phyloP scores from a whole-genome alignment of 352 stramenopile genomes.

The Pythium dissotocum region DNA sequence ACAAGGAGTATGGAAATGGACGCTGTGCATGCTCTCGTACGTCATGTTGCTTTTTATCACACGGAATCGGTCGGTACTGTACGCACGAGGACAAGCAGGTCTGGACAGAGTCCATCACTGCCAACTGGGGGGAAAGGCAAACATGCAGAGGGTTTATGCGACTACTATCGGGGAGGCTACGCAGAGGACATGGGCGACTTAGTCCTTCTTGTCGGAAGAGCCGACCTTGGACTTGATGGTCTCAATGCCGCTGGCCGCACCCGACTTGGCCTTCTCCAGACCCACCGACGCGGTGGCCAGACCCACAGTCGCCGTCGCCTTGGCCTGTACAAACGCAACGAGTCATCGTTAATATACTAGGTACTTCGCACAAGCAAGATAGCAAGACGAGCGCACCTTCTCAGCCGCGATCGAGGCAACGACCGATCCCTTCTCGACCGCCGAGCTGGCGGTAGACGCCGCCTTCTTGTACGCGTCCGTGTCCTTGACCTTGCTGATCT shows the following conservation, averaged over 20 bases:
- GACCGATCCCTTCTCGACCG: slow-evolving; percentile 61
- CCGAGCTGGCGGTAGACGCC: slow-evolving; percentile 53
- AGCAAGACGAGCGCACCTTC: slow-evolving; percentile 39
- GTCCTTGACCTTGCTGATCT: slow-evolving; percentile 81
- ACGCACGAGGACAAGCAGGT: slow-evolving; percentile 4
- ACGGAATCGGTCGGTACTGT: slow-evolving; percentile 6
- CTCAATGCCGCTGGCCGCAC: slow-evolving; percentile 61
- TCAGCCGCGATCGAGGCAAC: slow-evolving; percentile 70
- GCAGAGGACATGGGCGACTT: slow-evolving; percentile 15
- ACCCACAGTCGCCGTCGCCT: slow-evolving; percentile 48
- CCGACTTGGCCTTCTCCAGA: slow-evolving; percentile 82
- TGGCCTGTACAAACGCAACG: slow-evolving; percentile 42
- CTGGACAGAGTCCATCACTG: background rate
- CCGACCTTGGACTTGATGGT: slow-evolving; percentile 81
- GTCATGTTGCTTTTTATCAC: slow-evolving; percentile 12
- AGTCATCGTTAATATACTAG: background rate
- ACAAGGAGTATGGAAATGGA: background rate
- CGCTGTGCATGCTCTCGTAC: slow-evolving; percentile 2
- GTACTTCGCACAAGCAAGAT: background rate
- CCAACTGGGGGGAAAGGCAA: background rate
- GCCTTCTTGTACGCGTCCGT: slow-evolving; percentile 87
- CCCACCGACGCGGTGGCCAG: slow-evolving; percentile 55
- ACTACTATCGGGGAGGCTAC: slow-evolving; percentile 14
- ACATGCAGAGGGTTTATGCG: slow-evolving; percentile 12
- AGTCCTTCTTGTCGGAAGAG: slow-evolving; percentile 59